Evolutionary conservation across 1,284 basidiomycete genomes (phyloP), one percentile per base, ranked within the genome.

Genomic region (Mycena sp.): DNA sequence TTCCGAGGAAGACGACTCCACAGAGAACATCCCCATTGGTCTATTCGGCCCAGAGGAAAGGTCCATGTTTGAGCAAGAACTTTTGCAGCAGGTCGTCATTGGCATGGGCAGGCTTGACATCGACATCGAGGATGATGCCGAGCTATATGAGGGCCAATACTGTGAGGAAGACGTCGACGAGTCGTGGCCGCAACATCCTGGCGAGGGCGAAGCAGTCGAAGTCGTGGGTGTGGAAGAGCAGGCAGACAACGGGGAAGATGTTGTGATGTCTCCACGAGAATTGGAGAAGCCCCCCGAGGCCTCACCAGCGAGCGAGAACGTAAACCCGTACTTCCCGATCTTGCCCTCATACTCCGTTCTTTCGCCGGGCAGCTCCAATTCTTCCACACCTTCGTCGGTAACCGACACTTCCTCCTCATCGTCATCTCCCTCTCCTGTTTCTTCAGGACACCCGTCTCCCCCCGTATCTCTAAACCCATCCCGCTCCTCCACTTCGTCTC

Each of bases 31-130:
- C 35, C 70, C 69, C 11, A 62, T 75, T 17, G 84, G 83, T 10
- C 77, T 87, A 1, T 90, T 95, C 71, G 83, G 83, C 11, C 71
- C 68, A 23, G 72, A 76, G 11, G 86, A 92, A 66, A 82, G 90
- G 55, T 75, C 78, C 3, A 79, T 93, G 71, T 88, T 96, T 58
- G 88, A 93, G 72, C 83, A 85, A 40, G 95, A 96, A 77, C 84
- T 98, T 50, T 74, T 96, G 6, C 84, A 91, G 61, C 91, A 94
- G 43, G 89, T 98, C 63, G 88, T 96, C 60, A 89, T 96, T 54
- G 95, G 94, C 26, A 92, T 98, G 83, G 93, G 93, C 5, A 82
- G 88, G 30, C 81, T 97, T 19, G 93, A 95, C 67, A 80, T 81
- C 28, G 77, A 80, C 30, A 69, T 71, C 38, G 81, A 77, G 38